phyloP scores from a whole-genome alignment of 139 green algal species.

The Tetratostichococcus sp. region DNA sequence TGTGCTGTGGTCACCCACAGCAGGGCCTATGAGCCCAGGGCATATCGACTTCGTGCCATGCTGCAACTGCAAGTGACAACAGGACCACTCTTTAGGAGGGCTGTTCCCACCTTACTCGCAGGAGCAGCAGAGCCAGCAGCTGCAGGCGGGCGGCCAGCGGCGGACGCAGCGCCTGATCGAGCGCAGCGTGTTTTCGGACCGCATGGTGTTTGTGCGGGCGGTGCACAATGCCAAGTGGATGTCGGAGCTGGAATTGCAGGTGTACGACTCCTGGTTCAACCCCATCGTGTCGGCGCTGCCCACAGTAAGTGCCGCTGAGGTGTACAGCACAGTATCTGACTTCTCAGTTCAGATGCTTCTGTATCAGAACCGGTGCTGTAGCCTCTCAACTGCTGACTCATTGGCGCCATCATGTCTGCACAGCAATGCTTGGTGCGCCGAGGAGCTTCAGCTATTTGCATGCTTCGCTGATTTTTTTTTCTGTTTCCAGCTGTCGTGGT shows the following conservation, averaged over 20 bases:
- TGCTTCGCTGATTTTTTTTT: neutral
- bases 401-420: no score
- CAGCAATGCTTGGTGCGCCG: neutral
- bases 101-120: conserved; percentile 23
- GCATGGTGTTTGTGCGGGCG: conserved; percentile 96
- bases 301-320: neutral
- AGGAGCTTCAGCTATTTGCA: no score
- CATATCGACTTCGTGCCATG: no score
- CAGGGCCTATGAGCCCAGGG: no score
- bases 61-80: no score
- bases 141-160: neutral
- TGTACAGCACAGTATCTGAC: no score
- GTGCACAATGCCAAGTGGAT: conserved; percentile 78
- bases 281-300: conserved; percentile 19
- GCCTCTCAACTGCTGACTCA: no score
- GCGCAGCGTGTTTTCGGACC: conserved; percentile 92
- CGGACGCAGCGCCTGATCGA: conserved; percentile 80
- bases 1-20: no score
- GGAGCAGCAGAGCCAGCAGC: conserved; percentile 50
- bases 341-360: no score
- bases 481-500: no score
- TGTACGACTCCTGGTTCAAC: conserved; percentile 82
- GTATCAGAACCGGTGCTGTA: no score
- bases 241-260: conserved; percentile 78
- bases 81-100: no score